Evolutionary conservation across 305 asterid species (phyloP).

Genomic region (Caryopteris hybrid): DNA sequence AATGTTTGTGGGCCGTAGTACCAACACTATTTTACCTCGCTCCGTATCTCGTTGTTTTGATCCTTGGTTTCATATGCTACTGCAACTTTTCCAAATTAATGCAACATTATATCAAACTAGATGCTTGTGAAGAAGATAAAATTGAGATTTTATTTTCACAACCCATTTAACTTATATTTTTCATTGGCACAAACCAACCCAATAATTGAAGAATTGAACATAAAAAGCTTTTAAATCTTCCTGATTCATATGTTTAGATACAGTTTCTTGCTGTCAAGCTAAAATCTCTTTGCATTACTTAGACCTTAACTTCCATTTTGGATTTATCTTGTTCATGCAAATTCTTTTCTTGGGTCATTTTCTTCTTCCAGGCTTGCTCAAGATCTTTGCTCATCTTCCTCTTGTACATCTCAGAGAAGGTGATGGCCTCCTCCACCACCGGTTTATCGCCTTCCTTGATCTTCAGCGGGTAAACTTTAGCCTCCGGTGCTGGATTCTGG

Average conservation of each 20-base stretch:
- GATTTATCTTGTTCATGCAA: constrained; percentile 27
- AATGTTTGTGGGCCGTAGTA: no score
- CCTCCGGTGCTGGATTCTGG: constrained; percentile 73
- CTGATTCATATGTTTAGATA: neutral
- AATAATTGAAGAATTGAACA: no score
- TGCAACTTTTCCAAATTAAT: no score
- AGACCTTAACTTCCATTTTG: constrained; percentile 17
- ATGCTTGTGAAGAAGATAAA: no score
- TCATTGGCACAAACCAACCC: no score
- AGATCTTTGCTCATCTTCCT: constrained; percentile 77
- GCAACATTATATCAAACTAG: no score
- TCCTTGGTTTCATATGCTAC: no score
- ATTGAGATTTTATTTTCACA: no score
- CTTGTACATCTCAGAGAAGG: constrained; percentile 70
- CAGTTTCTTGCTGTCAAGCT: constrained; percentile 22
- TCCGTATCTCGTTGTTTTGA: no score
- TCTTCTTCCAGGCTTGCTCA: constrained; percentile 58
- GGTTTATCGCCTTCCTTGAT: constrained; percentile 58
- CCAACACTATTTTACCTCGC: no score
- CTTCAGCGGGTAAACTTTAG: constrained; percentile 62
- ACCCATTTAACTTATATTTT: no score
- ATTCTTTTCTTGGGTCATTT: constrained; percentile 39
- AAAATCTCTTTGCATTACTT: constrained; percentile 32
- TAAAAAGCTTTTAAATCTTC: no score
- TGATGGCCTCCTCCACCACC: constrained; percentile 45